Evolutionary conservation across 176 grass and related monocot species (phyloP).

Genomic region (Ensete glaucum): DNA sequence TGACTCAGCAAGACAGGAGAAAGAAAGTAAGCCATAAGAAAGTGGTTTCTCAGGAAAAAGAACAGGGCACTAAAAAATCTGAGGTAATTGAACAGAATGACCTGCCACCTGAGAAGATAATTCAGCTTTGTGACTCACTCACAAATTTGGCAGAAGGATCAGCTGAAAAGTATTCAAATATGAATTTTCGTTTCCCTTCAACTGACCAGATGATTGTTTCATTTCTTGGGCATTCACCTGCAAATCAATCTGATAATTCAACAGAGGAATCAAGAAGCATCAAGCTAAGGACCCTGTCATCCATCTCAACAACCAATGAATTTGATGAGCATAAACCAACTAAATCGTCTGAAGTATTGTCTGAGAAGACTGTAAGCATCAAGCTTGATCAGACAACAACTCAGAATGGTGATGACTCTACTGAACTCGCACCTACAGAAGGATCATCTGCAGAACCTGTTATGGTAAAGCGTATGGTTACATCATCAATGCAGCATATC

Average conservation of each 20-base stretch:
- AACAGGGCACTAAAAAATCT: conserved; percentile 25
- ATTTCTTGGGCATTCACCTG: conserved; percentile 11
- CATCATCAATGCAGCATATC: background rate
- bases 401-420: background rate
- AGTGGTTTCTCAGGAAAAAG: conserved; percentile 23
- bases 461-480: background rate
- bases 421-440: background rate
- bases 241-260: conserved; percentile 17
- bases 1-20: conserved; percentile 6
- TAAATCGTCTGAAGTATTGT: background rate
- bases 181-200: conserved; percentile 1
- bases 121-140: conserved; percentile 23
- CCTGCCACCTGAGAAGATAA: conserved; percentile 13
- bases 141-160: conserved; percentile 25
- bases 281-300: conserved; percentile 35
- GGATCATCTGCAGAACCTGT: conserved; percentile 1
- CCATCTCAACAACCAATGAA: conserved; percentile 30
- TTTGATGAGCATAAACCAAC: conserved; percentile 19
- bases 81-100: background rate
- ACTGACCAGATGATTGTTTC: background rate
- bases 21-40: conserved; percentile 17
- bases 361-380: conserved; percentile 2
- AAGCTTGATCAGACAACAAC: background rate
- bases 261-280: conserved; percentile 49
- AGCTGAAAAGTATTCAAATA: background rate